A percentile compares a stretch with the other conserved stretches of the same genome.
These are phyloP conservation scores for Rutstroemia sp. DNA, from an alignment of 2,329 filamentous ascomycete genomes.

Conservation along the genomic window DNA sequence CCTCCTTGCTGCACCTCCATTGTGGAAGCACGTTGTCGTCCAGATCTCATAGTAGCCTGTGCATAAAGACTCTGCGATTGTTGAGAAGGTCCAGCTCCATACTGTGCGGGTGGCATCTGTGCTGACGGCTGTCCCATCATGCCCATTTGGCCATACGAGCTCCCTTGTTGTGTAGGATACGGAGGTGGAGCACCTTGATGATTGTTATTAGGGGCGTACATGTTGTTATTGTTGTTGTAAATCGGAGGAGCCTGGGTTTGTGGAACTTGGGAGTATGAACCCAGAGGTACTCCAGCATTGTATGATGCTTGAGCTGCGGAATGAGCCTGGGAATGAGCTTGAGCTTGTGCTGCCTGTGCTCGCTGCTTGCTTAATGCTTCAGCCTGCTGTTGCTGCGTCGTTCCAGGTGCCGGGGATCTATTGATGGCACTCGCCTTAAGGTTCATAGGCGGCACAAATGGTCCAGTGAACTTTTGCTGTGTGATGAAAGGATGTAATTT, in stretches of 20 bases:
- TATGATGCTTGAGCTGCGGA: slow-evolving; percentile 50
- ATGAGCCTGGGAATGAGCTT: slow-evolving; percentile 43
- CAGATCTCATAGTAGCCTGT: slow-evolving; percentile 69
- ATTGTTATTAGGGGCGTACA: slow-evolving; percentile 61
- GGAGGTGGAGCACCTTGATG: slow-evolving; percentile 60
- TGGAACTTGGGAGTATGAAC: slow-evolving; percentile 31
- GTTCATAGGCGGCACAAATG: slow-evolving; percentile 96
- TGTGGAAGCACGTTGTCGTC: slow-evolving; percentile 84
- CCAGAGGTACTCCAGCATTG: neutral
- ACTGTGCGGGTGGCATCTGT: slow-evolving; percentile 59
- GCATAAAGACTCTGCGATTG: slow-evolving; percentile 60
- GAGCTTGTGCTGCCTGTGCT: slow-evolving; percentile 60
- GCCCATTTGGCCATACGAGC: slow-evolving; percentile 64
- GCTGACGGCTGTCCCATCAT: slow-evolving; percentile 56
- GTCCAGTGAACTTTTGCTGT: slow-evolving; percentile 92
- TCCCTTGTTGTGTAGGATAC: slow-evolving; percentile 65
- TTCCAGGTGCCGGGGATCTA: slow-evolving; percentile 83
- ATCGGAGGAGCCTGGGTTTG: slow-evolving; percentile 63
- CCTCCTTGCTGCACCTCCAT: slow-evolving; percentile 94
- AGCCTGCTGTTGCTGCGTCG: slow-evolving; percentile 91
- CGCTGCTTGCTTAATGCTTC: slow-evolving; percentile 91
- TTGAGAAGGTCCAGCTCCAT: slow-evolving; percentile 42
- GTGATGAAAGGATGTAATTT: slow-evolving; percentile 98
- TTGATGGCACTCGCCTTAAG: slow-evolving; percentile 80
- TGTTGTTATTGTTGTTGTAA: slow-evolving; percentile 68